Evolutionary conservation across 106 monocot species (phyloP), one percentile per base, ranked within the genome.

Genomic region (Gastrodia elata): DNA sequence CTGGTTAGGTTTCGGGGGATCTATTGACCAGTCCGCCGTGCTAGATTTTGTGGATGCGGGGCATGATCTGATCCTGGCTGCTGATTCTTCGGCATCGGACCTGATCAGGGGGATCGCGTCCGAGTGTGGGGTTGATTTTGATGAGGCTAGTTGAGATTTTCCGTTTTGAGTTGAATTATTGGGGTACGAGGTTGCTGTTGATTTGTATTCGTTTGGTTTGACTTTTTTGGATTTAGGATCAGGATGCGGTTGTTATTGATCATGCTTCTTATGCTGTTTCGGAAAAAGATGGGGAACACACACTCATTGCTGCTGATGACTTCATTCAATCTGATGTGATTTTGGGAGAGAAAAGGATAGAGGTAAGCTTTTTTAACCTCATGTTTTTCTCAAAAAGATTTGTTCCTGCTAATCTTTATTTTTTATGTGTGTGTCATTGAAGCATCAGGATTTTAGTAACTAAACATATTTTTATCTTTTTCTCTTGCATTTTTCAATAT

Each of bases 41-140:
- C 83, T 98, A 49, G 91, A 98, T 13, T 98, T 98, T 43, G 86
- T 98, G 15, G 97, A 93, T 74, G 75, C 88, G 13, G 97, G 97
- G 20, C 88, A 81, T 44, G 93, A 98, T 78, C 74, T 93, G 79
- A 91, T 98, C 39, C 40, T 98, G 75, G 88, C 85, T 5, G 97
- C 86, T 27, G 93, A 88, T 73, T 75, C 86, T 1, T 79, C 72
- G 14, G 88, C 90, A 0, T 93, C 97, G 8, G 88, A 93, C 76
- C 70, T 98, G 73, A 82, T 93, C 34, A 84, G 88, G 46, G 93
- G 86, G 18, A 88, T 98, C 39, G 97, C 93, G 9, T 80, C 90
- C 0, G 97, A 98, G n/a, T 93, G 88, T 52, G 93, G 93, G 1
- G 85, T 83, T 61, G 91, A 98, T 80, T 98, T 98, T 78, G 93